These are phyloP conservation scores for Rhazya stricta DNA, from an alignment of 257 asterid species.

Conservation along the genomic window DNA sequence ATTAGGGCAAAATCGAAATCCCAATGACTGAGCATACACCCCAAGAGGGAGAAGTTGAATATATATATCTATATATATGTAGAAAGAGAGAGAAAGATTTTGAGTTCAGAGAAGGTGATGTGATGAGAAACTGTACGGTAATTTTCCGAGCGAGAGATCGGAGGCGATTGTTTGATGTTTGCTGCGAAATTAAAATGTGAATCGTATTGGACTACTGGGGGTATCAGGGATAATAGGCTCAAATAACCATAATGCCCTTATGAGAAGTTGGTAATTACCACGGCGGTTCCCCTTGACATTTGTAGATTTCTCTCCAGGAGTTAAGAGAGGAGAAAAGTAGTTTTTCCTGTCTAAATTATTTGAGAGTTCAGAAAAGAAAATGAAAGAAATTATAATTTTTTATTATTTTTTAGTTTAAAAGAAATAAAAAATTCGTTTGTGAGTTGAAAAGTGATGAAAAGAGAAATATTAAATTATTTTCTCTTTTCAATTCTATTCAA, in stretches of 20 bases:
- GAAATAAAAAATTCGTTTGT: too few species aligned
- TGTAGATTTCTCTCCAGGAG: not conserved
- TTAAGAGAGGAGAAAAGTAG: too few species aligned
- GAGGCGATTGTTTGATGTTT: conserved; percentile 29
- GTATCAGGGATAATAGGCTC: conserved; percentile 14
- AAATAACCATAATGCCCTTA: conserved; percentile 8
- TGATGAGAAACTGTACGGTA: not conserved
- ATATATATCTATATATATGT: too few species aligned
- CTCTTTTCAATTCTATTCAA: too few species aligned
- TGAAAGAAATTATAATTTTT: too few species aligned
- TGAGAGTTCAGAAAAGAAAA: too few species aligned
- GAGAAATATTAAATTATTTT: too few species aligned
- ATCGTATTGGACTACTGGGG: conserved; percentile 24
- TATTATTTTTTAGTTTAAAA: too few species aligned
- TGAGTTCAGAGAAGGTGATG: not conserved
- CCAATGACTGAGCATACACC: not conserved
- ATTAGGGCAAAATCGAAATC: conserved; percentile 31
- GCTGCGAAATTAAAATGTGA: conserved; percentile 28
- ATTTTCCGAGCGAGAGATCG: conserved; percentile 14
- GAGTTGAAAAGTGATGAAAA: too few species aligned
- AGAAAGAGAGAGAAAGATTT: conserved; percentile 6
- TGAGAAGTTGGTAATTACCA: not conserved
- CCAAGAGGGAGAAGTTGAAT: not conserved
- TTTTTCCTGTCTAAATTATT: too few species aligned
- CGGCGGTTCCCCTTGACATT: not conserved